Evolutionary conservation across 73 alveolate genomes (phyloP), one percentile per base, ranked within the genome.

Genomic region (Effrenium voratum): DNA sequence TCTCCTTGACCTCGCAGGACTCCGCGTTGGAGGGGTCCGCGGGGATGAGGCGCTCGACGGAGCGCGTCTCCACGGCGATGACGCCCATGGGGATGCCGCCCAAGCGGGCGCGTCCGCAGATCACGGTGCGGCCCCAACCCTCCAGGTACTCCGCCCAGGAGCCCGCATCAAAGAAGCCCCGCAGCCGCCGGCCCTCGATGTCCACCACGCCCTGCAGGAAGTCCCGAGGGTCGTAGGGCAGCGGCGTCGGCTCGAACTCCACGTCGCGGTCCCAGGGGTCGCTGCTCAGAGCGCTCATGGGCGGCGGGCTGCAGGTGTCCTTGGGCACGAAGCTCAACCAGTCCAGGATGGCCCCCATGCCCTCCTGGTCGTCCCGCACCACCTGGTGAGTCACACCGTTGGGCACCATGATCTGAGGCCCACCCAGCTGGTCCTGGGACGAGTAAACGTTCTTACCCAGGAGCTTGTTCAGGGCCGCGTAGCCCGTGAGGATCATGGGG

Each of bases 391-490:
- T 75, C 60, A 92, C 98, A 0, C 98, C 98, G 76, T 92, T 92
- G 22, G 98, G 91, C 40, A 75, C 92, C 98, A 92, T 92, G 98
- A 92, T 92, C 43, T 92, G 98, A 28, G 98, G 98, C 28, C 98
- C 98, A 4, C 98, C 98, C 92, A 92, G 85, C 98, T 92, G 98
- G 38, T 92, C 98, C 34, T 92, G 98, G 38, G 98, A 75, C 38
- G 91, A 50, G 92, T 92, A 92, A 52, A 92, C 98, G 40, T 92
- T 52, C 98, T 76, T 72, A 36, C 98, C 98, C 59, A 92, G 82
- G 68, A 92, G 81, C 66, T 92, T 92, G 98, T 92, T 92, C 83
- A 92, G 49, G 40, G 98, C 98, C 32, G 73, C 81, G 55, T 57
- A 70, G 77, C 87, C 97, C 28, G 88, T 68, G 60, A 68, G n/a